phyloP scores from a whole-genome alignment of 768 basidiomycete genomes.

The Terana coerulea region DNA sequence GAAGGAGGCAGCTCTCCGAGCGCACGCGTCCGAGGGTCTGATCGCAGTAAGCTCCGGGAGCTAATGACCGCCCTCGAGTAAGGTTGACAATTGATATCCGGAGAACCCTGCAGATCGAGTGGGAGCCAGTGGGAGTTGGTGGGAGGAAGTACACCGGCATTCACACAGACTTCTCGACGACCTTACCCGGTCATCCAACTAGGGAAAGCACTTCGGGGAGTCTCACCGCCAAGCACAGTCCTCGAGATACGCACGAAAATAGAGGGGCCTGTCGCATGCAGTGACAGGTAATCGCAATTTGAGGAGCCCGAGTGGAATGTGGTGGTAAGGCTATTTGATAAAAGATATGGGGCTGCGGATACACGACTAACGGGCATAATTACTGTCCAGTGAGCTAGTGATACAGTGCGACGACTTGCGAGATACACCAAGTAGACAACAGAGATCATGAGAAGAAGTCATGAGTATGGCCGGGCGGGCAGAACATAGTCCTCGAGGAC shows the following conservation, averaged over 20 bases:
- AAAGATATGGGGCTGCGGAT: background rate
- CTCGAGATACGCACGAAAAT: background rate
- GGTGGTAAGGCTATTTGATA: background rate
- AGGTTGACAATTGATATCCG: background rate
- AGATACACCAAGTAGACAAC: background rate
- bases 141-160: background rate
- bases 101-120: background rate
- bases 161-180: background rate
- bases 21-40: background rate
- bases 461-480: no score
- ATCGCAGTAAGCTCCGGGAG: slow-evolving; percentile 2
- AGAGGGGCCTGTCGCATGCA: background rate
- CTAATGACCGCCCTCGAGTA: background rate
- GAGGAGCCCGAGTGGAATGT: no score
- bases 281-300: no score
- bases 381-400: background rate
- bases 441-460: background rate
- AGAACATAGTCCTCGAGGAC: slow-evolving; percentile 45
- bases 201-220: background rate
- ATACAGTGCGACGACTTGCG: slow-evolving; percentile 3
- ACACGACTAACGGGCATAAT: background rate
- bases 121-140: slow-evolving; percentile 1
- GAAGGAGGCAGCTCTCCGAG: background rate
- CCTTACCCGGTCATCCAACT: background rate
- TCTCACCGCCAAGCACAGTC: background rate